Conservation (phyloP, 2,329 filamentous ascomycete genomes). For the Aspergillus novoparasiticus region DNA sequence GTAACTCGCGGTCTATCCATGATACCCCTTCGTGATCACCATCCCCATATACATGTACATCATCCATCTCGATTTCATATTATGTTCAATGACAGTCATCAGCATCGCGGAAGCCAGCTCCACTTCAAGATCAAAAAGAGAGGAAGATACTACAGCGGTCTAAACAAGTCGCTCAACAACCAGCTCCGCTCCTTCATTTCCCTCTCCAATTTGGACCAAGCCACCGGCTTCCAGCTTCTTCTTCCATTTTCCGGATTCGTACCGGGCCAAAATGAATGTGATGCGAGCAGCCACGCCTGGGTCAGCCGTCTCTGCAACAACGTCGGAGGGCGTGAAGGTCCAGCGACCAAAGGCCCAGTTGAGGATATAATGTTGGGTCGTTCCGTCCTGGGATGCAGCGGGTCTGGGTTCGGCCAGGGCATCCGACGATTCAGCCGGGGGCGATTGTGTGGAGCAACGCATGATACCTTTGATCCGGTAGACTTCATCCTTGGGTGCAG, state of each 20-base stretch:
- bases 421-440: constrained; percentile 52
- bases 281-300: constrained; percentile 40
- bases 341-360: constrained; percentile 98
- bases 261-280: constrained; percentile 51
- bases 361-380: constrained; percentile 71
- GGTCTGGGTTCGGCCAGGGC: constrained; percentile 31
- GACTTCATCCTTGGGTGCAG: constrained; percentile 86
- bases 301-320: constrained; percentile 41
- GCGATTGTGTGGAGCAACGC: constrained; percentile 44
- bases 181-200: constrained; percentile 26
- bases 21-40: neutral
- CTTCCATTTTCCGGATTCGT: constrained; percentile 53
- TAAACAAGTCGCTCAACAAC: constrained; percentile 40
- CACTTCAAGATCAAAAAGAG: constrained; percentile 8
- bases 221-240: constrained; percentile 48
- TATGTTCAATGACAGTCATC: neutral
- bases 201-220: constrained; percentile 33
- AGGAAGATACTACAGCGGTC: constrained; percentile 1
- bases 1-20: neutral
- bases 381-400: constrained; percentile 27
- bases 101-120: constrained; percentile 21
- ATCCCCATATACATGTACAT: neutral
- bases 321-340: constrained; percentile 71
- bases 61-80: neutral
- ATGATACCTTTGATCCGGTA: constrained; percentile 87